Evolutionary conservation across 352 stramenopile genomes (phyloP).

Genomic region (Pythium coloratum): DNA sequence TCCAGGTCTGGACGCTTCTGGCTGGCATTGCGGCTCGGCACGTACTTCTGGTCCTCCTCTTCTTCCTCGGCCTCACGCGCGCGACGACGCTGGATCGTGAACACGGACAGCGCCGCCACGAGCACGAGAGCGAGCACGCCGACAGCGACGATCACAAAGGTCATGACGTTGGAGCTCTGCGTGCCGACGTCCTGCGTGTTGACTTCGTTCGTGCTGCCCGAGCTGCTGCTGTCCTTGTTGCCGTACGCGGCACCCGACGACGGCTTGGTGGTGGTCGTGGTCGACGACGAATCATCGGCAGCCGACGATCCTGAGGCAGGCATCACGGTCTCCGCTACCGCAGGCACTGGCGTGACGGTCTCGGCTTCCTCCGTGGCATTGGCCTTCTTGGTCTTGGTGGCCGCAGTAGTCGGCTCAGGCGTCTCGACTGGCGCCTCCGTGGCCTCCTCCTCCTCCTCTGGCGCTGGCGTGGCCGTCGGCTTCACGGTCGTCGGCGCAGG

Average conservation of each 20-base stretch:
- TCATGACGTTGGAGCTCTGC: conserved; percentile 3
- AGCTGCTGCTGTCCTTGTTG: conserved; percentile 8
- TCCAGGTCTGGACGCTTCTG: conserved; percentile 15
- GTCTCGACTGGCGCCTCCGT: conserved; percentile 1
- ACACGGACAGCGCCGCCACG: conserved; percentile 11
- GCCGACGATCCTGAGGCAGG: neutral
- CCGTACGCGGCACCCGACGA: conserved; percentile 3
- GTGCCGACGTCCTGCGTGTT: conserved; percentile 3
- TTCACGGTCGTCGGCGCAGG: conserved; percentile 1
- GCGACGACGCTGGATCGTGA: conserved; percentile 12
- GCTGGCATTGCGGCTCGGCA: conserved; percentile 5
- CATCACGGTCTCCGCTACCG: neutral
- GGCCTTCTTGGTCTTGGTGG: conserved; percentile 9
- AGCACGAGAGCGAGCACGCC: conserved; percentile 17
- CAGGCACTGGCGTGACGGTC: neutral
- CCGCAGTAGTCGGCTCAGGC: conserved; percentile 8
- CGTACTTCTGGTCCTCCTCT: conserved; percentile 25
- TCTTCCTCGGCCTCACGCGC: conserved; percentile 8
- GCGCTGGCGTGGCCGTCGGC: neutral
- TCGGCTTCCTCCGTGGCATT: neutral
- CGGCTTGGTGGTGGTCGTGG: conserved; percentile 1
- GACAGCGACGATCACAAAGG: conserved; percentile 14
- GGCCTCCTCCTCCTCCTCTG: neutral
- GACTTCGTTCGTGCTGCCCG: conserved; percentile 10
- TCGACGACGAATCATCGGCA: conserved; percentile 1